Percentiles rank a stretch among this genome's conserved stretches.
These are phyloP conservation scores for Arabidopsis thaliana DNA, from an alignment of 345 rosid genomes.

Conservation along the genomic window TAIR10.1 NC_003076.8:16536001-16536500, in stretches of 20 bases:
- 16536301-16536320: neutral
- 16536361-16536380: neutral
- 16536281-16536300: neutral
- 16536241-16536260: constrained; percentile 1
- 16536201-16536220: constrained; percentile 52
- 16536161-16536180: constrained; percentile 72
- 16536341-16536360: constrained; percentile 11
- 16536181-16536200: constrained; percentile 78
- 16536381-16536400: neutral
- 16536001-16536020: constrained; percentile 2
- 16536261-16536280: constrained; percentile 1
- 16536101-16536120: neutral
- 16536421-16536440: neutral
- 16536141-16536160: constrained; percentile 50
- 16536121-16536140: constrained; percentile 1
- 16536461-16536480: constrained; percentile 56
- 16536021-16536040: constrained; percentile 2
- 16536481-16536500: constrained; percentile 90
- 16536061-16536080: constrained; percentile 7
- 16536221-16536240: neutral
- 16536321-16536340: neutral
- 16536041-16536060: neutral
- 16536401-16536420: neutral
- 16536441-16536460: constrained; percentile 20
- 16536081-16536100: neutral